Evolutionary conservation across 2,329 filamentous ascomycete species (phyloP), one percentile per base, ranked within the genome.

Genomic region (Keithomyces neogunnii): DNA sequence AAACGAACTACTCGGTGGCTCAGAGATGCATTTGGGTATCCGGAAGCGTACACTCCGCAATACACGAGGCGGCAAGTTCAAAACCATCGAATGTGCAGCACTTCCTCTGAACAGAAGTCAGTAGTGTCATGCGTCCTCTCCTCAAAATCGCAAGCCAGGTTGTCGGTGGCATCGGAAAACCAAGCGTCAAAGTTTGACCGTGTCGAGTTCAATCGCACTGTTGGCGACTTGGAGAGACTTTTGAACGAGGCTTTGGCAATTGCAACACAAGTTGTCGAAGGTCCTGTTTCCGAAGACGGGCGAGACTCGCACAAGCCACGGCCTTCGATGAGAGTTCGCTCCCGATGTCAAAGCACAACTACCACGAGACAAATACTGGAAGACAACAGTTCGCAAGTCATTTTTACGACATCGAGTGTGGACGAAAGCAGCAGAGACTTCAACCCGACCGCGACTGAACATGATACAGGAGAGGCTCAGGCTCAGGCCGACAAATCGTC

Each of bases 211-310:
- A 66, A 65, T 43, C 63, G 58, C 5, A 66, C 69, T 3, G 62
- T 74, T 36, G 63, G 62, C 36, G 69, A 76, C 52, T 62, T 78
- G 30, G 74, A 78, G 53, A 63, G 68, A 29, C 67, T 78, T 19
- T 58, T 78, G 5, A 69, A 64, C 33, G 74, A 78, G 58, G 73
- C 73, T 9, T 57, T 77, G 7, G 60, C 66, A 2, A 60, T 77
- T 42, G 74, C 73, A 9, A 65, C 69, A 19, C 66, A 72, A 48
- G 69, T 65, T 9, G 63, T 69, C 4, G 66, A 69, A 33, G 60
- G 55, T 9, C 62, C 68, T 13, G 61, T 65, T 36, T 51, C 49
- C n/a, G 10, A 48, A 47, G 30, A 49, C 52, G 35, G 43, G 54
- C 28, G 19, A 57, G 38, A 26, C 9, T 13, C 38, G 4, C 26